A percentile compares a stretch with the other conserved stretches of the same genome.
These are phyloP conservation scores for Clonostachys byssicola DNA, from an alignment of 2,329 filamentous ascomycete genomes.

Conservation along the genomic window DNA sequence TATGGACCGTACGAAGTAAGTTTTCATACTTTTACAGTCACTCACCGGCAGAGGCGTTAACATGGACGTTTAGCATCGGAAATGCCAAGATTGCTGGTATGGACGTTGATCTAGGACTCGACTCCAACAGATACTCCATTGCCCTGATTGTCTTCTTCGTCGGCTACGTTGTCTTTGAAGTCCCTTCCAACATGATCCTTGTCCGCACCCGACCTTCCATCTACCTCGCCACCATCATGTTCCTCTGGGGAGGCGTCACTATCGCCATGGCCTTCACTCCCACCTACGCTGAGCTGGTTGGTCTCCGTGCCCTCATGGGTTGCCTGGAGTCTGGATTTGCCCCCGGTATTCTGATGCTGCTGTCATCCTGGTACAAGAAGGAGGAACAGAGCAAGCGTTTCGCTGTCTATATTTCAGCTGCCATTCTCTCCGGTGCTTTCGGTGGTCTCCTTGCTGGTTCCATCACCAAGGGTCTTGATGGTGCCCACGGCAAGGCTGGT, in stretches of 20 bases:
- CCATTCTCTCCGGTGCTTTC: conserved; percentile 64
- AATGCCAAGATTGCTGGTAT: conserved; percentile 50
- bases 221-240: conserved; percentile 65
- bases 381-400: conserved; percentile 22
- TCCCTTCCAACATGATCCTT: conserved; percentile 60
- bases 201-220: conserved; percentile 58
- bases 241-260: conserved; percentile 29
- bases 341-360: conserved; percentile 54
- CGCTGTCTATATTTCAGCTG: conserved; percentile 69
- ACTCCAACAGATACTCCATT: conserved; percentile 55
- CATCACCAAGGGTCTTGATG: conserved; percentile 50
- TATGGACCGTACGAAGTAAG: conserved; percentile 61
- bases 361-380: conserved; percentile 62
- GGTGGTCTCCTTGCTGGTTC: conserved; percentile 58
- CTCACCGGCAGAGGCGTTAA: not conserved
- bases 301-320: conserved; percentile 43
- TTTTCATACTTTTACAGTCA: conserved; percentile 6
- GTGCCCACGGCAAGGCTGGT: conserved; percentile 39
- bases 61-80: conserved; percentile 18
- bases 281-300: conserved; percentile 16
- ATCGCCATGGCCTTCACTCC: conserved; percentile 19
- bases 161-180: conserved; percentile 63
- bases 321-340: conserved; percentile 56
- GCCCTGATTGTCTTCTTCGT: conserved; percentile 62
- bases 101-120: conserved; percentile 39